Conservation (phyloP, 179 eudicot species). For the Corrigiola litoralis region DNA sequence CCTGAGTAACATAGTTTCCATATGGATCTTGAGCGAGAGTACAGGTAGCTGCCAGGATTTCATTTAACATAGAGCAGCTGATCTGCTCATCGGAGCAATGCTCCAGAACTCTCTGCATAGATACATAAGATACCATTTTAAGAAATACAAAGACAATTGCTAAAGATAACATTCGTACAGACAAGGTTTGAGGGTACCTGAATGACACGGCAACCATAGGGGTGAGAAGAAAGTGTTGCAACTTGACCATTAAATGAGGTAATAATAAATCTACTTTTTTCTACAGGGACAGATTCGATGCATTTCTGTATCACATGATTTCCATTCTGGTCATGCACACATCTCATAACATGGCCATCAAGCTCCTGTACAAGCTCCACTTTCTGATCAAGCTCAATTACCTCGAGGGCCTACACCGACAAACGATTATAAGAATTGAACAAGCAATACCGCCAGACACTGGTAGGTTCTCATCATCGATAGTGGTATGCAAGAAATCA, state of each 20-base stretch:
- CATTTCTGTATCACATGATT: conserved; percentile 95
- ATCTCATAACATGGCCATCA: conserved; percentile 75
- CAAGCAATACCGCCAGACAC: not conserved
- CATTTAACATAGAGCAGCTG: conserved; percentile 59
- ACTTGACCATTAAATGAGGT: conserved; percentile 70
- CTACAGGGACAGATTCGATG: conserved; percentile 65
- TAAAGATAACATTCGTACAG: not conserved
- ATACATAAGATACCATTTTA: not conserved
- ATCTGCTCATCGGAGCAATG: conserved; percentile 62
- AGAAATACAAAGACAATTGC: not conserved
- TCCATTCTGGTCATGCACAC: conserved; percentile 92
- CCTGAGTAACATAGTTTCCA: conserved; percentile 96
- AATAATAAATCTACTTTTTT: conserved; percentile 60
- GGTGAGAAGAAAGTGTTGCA: conserved; percentile 72
- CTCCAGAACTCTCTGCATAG: conserved; percentile 74
- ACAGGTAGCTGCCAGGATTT: conserved; percentile 66
- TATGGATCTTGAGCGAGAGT: conserved; percentile 80
- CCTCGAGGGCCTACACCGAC: conserved; percentile 72
- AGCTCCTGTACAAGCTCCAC: conserved; percentile 65
- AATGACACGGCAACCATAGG: conserved; percentile 94
- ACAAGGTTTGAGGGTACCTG: conserved; percentile 45
- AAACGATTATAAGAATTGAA: not conserved
- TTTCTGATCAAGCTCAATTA: conserved; percentile 84
- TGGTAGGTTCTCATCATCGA: not conserved
- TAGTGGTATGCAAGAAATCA: not conserved